Percentiles rank a stretch among this genome's conserved stretches.
phyloP scores from a whole-genome alignment of 2,329 filamentous ascomycete genomes.

The Arthrobotrys sinensis region DNA sequence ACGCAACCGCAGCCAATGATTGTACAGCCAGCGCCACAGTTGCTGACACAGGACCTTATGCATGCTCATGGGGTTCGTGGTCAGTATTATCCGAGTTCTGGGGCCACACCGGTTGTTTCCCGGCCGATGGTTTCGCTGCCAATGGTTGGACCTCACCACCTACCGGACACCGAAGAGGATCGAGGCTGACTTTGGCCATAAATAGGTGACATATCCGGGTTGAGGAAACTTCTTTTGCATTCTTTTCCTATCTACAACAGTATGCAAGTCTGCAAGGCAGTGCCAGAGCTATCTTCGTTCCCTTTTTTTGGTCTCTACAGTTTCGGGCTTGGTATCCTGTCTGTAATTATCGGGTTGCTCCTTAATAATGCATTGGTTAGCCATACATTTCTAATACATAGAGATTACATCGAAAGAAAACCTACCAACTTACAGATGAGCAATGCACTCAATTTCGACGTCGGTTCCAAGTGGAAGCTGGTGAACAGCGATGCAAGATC shows the following conservation, averaged over 20 bases:
- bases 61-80: conserved; percentile 16
- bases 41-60: conserved; percentile 37
- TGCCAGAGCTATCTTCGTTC: not conserved
- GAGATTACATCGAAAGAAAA: conserved; percentile 21
- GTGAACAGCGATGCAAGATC: conserved; percentile 91
- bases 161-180: conserved; percentile 7
- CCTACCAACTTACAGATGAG: conserved; percentile 72
- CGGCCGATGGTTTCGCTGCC: conserved; percentile 13
- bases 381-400: not conserved
- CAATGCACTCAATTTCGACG: conserved; percentile 92
- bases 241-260: conserved; percentile 35
- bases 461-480: conserved; percentile 87
- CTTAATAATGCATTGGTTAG: conserved; percentile 14
- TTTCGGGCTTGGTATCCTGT: conserved; percentile 40
- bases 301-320: conserved; percentile 16
- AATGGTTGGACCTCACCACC: conserved; percentile 13
- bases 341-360: conserved; percentile 39
- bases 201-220: not conserved
- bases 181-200: conserved; percentile 17
- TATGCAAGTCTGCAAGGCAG: not conserved
- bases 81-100: conserved; percentile 25
- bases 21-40: conserved; percentile 25
- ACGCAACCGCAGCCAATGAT: conserved; percentile 17
- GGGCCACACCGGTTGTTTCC: conserved; percentile 4
- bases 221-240: conserved; percentile 9